Evolutionary conservation across 257 asterid species (phyloP).

Genomic region (Solanum verrucosum): DNA sequence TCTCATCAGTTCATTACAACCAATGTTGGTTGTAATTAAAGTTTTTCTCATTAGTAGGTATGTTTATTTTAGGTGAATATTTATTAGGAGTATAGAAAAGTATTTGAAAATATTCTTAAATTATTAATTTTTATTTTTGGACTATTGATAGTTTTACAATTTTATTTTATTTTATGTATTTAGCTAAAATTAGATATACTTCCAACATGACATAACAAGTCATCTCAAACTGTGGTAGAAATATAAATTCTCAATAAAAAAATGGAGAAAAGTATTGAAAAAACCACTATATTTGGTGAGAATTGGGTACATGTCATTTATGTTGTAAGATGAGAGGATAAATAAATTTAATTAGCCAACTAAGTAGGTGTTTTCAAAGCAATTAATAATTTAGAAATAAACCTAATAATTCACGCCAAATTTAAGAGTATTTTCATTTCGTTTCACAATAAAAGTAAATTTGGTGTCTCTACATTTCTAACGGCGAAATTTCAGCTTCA

Average conservation of each 20-base stretch:
- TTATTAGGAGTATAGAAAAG: not conserved
- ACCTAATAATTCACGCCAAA: no score
- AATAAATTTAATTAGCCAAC: not conserved
- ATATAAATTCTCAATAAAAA: no score
- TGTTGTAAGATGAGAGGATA: not conserved
- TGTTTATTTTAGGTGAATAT: not conserved
- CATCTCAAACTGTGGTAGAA: no score
- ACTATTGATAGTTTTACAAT: no score
- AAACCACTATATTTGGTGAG: no score
- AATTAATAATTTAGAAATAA: no score
- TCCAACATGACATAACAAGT: not conserved
- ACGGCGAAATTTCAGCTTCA: not conserved
- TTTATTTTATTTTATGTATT: accelerated
- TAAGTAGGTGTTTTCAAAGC: not conserved
- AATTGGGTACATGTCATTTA: not conserved
- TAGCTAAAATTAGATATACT: no score
- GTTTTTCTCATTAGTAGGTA: not conserved
- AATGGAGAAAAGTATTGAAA: no score
- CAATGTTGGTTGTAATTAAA: not conserved
- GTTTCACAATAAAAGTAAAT: no score
- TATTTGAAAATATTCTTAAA: no score
- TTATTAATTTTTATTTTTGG: no score
- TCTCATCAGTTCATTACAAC: no score
- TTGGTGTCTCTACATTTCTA: not conserved
- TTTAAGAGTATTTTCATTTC: not conserved